Base-by-base conservation (phyloP, 495 filamentous ascomycete species). In the Neurospora sp. region DNA sequence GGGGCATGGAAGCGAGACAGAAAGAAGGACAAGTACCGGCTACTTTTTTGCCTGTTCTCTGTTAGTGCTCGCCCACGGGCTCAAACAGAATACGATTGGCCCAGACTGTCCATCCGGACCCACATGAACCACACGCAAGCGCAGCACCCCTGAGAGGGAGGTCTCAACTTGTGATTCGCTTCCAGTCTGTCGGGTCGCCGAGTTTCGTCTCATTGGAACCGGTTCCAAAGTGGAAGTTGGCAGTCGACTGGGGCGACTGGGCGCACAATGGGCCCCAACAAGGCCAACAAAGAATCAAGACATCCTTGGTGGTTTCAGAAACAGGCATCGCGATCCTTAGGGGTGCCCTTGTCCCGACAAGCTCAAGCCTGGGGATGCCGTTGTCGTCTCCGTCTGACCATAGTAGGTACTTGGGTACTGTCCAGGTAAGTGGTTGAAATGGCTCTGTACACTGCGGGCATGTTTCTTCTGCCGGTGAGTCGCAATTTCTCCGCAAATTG, bases 111-210 rank as follows among this genome's bases (percentile, higher is more conserved):
- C 20, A 14, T 59, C 22, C 5, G 11, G 48, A 14, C 27, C 41
- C 46, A 40, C 48, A 48, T 70, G 9, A 20, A 46, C 35, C 27
- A 40, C 40, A 38, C 68, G 27, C 68, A 68, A 38, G 39, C 40
- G 40, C 27, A 70, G 72, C 42, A 59, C 27, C 39, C 46, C 68
- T 35, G 68, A 70, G 9, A 27, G 35, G 5, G 9, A 27, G 41
- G 35, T 70, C 31, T 40, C 68, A 31, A 2, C 42, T 70, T 69
- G 31, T 68, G n/a, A 73, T 73, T 73, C 72, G 72, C 70, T 73
- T 71, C 72, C 72, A 46, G 14, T 39, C 69, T 66, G 72, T 68
- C 48, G 72, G 72, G 40, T 35, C 68, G n/a, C 38, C 11, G 20
- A 27, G 48, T 59, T n/a, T n/a, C n/a, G n/a, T 27, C 48, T 27